Evolutionary conservation across 192 early-diverging fungal genomes (phyloP).

Genomic region (Rhizoclosmatium globosum): DNA sequence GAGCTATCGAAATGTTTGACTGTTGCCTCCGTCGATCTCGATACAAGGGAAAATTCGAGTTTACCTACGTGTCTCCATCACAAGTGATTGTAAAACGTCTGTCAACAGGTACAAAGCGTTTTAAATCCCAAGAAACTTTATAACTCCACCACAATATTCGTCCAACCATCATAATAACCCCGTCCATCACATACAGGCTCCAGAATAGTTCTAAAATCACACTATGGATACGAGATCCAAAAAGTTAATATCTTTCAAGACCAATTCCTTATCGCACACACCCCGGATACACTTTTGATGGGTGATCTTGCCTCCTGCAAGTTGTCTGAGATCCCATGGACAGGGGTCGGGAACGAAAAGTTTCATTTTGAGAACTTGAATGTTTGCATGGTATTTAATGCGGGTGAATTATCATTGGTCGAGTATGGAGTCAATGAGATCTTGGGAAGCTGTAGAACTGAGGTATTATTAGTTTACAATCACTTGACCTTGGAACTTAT

Average conservation of each 20-base stretch:
- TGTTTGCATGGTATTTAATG: slow-evolving; percentile 75
- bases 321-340: slow-evolving; percentile 73
- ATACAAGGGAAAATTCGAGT: slow-evolving; percentile 77
- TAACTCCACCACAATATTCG: not conserved
- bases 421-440: slow-evolving; percentile 76
- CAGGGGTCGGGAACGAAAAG: slow-evolving; percentile 60
- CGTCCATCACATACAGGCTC: slow-evolving; percentile 45
- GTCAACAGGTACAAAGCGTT: slow-evolving; percentile 51
- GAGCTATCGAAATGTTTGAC: slow-evolving; percentile 70
- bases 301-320: slow-evolving; percentile 71
- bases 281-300: slow-evolving; percentile 68
- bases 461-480: too few relatives aligned
- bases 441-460: slow-evolving; percentile 67
- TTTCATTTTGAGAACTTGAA: slow-evolving; percentile 70
- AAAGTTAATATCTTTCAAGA: slow-evolving; percentile 78
- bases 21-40: slow-evolving; percentile 68
- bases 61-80: slow-evolving; percentile 69
- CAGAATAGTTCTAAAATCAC: slow-evolving; percentile 70
- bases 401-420: slow-evolving; percentile 68
- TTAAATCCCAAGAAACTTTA: not conserved
- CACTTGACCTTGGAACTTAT: too few relatives aligned
- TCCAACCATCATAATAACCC: too few relatives aligned
- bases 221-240: slow-evolving; percentile 72
- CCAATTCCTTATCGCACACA: slow-evolving; percentile 71
- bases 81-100: slow-evolving; percentile 76